A percentile compares a stretch with the other conserved stretches of the same genome.
phyloP scores from a whole-genome alignment of 2,329 filamentous ascomycete genomes.

The Colletotrichum lindemuthianum region DNA sequence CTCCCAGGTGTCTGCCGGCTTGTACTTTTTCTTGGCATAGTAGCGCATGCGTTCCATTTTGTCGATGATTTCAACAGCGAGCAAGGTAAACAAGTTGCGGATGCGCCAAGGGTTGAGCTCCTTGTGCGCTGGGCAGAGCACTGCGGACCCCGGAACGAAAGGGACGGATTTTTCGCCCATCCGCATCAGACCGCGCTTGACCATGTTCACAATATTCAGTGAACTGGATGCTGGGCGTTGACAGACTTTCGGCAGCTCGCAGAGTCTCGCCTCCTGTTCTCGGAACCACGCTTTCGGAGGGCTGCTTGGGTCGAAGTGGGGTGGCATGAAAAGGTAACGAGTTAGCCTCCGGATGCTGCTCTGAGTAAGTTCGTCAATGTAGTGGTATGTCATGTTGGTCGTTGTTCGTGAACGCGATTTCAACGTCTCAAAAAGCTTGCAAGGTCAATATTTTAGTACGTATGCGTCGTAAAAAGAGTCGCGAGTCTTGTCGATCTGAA shows the following conservation, averaged over 20 bases:
- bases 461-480: neutral
- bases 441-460: neutral
- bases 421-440: neutral
- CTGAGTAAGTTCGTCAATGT: conserved; percentile 38
- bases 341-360: conserved; percentile 47
- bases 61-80: conserved; percentile 53
- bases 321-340: conserved; percentile 49
- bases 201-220: conserved; percentile 40
- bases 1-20: neutral
- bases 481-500: neutral
- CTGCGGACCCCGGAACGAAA: conserved; percentile 43
- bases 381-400: conserved; percentile 15
- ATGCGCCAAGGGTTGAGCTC: conserved; percentile 55
- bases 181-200: conserved; percentile 47
- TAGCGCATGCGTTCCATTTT: conserved; percentile 43
- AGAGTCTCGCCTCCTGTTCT: conserved; percentile 44
- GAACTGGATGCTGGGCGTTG: conserved; percentile 40
- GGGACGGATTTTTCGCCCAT: conserved; percentile 43
- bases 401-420: neutral
- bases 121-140: conserved; percentile 54
- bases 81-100: conserved; percentile 52
- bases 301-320: conserved; percentile 41
- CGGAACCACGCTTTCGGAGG: conserved; percentile 50
- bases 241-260: conserved; percentile 40
- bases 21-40: conserved; percentile 33